A percentile compares a stretch with the other conserved stretches of the same genome.
phyloP scores from a whole-genome alignment of 345 rosid species.

The Garcia nutans region DNA sequence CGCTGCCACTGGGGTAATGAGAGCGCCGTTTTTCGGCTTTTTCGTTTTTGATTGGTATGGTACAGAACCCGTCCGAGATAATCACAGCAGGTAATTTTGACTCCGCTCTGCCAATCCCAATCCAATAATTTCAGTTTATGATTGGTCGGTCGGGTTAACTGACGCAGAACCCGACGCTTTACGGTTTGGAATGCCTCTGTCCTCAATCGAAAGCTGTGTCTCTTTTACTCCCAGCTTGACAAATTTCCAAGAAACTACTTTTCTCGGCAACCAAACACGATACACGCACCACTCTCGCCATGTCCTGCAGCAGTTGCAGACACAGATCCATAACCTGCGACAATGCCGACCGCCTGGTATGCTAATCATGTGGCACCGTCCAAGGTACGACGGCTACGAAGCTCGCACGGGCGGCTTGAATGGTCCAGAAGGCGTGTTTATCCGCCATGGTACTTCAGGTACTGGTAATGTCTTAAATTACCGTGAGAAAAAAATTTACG shows the following conservation, averaged over 20 bases:
- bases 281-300: background rate
- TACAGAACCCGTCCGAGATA: too few relatives aligned
- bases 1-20: too few relatives aligned
- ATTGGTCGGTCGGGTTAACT: too few relatives aligned
- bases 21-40: too few relatives aligned
- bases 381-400: slow-evolving; percentile 46
- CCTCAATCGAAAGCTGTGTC: too few relatives aligned
- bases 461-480: slow-evolving; percentile 47
- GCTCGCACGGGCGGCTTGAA: slow-evolving; percentile 37
- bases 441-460: slow-evolving; percentile 58
- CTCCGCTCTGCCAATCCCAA: too few relatives aligned
- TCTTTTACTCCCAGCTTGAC: background rate
- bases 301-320: slow-evolving; percentile 52
- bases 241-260: background rate
- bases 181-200: too few relatives aligned
- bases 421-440: slow-evolving; percentile 59
- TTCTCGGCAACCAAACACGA: background rate
- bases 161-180: too few relatives aligned
- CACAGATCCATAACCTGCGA: slow-evolving; percentile 44
- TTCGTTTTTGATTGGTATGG: too few relatives aligned
- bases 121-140: too few relatives aligned
- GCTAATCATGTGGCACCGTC: slow-evolving; percentile 48
- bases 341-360: slow-evolving; percentile 38
- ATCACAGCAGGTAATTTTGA: too few relatives aligned
- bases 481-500: slow-evolving; percentile 59